phyloP scores from a whole-genome alignment of 176 grass and related monocot genomes.

The Zizania latifolia region DNA sequence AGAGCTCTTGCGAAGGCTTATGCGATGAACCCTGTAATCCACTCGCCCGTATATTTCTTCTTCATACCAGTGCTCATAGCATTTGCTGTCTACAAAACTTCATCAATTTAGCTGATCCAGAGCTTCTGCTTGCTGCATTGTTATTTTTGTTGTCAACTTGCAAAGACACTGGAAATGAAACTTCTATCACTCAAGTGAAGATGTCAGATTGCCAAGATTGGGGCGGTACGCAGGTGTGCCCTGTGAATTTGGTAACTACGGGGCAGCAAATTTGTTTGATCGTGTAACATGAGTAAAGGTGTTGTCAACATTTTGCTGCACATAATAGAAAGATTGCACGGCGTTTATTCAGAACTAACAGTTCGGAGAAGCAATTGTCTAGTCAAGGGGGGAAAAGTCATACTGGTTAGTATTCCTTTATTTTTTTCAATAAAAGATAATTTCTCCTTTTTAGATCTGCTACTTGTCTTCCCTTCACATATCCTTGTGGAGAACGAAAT shows the following conservation, averaged over 20 bases:
- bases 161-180: neutral
- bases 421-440: neutral
- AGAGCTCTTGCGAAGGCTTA: slow-evolving; percentile 86
- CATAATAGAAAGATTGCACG: neutral
- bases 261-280: neutral
- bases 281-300: slow-evolving; percentile 14
- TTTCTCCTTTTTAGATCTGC: neutral
- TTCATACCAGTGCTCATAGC: slow-evolving; percentile 57
- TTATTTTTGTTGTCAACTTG: neutral
- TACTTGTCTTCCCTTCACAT: neutral
- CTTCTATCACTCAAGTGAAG: neutral
- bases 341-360: neutral
- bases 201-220: neutral
- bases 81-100: slow-evolving; percentile 66
- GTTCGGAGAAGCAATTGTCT: neutral
- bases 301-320: neutral
- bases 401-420: neutral
- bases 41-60: slow-evolving; percentile 68
- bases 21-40: slow-evolving; percentile 75
- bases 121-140: neutral
- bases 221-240: neutral
- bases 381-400: neutral
- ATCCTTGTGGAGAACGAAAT: neutral
- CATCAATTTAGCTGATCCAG: slow-evolving; percentile 35
- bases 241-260: neutral